These are phyloP conservation scores for Leccinum barrowsii DNA, from an alignment of 768 basidiomycete species.

Conservation along the genomic window DNA sequence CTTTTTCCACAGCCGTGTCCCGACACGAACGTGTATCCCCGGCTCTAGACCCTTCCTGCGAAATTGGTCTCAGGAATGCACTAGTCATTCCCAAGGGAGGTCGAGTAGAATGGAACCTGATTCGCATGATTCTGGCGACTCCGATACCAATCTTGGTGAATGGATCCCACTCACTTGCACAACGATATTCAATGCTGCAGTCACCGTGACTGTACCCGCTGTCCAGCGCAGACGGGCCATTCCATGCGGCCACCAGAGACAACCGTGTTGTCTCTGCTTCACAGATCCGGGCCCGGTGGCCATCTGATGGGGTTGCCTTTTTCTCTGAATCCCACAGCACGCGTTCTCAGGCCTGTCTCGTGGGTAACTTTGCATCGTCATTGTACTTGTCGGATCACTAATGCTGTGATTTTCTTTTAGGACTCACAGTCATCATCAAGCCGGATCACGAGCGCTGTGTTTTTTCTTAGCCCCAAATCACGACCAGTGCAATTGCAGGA, in stretches of 20 bases:
- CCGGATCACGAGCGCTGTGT: neutral
- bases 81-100: neutral
- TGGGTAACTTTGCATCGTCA: neutral
- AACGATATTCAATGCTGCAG: no score
- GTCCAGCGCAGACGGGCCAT: constrained; percentile 31
- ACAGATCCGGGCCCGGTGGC: neutral
- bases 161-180: no score
- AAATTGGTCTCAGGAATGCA: neutral
- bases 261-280: constrained; percentile 13
- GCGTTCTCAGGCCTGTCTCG: neutral
- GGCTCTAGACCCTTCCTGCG: neutral
- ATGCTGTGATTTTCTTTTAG: neutral
- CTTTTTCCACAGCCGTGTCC: constrained; percentile 20
- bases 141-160: neutral
- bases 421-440: neutral
- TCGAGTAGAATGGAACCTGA: neutral
- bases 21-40: constrained; percentile 11
- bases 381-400: neutral
- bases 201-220: constrained; percentile 25
- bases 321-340: neutral
- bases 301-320: neutral
- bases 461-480: neutral
- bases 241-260: constrained; percentile 25
- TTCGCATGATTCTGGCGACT: neutral
- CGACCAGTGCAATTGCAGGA: neutral